Conservation (phyloP, 805 yeast genomes). For the Suhomyces xylopsoci region DNA sequence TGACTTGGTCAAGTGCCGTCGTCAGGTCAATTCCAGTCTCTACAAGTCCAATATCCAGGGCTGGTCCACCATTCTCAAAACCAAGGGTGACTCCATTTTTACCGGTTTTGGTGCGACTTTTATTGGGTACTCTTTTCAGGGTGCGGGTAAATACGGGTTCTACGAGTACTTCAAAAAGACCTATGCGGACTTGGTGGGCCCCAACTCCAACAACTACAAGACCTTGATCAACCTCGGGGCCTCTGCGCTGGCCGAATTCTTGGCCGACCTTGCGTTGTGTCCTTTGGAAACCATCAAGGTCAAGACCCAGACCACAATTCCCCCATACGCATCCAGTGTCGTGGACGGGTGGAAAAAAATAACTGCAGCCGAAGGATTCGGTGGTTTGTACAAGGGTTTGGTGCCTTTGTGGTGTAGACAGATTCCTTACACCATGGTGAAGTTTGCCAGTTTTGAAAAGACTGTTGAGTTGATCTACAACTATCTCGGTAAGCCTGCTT, state of each 20-base stretch:
- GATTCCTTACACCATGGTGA: constrained; percentile 98
- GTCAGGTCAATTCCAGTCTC: constrained; percentile 75
- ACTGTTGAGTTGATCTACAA: constrained; percentile 79
- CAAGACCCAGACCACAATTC: constrained; percentile 87
- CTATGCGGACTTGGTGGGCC: constrained; percentile 67
- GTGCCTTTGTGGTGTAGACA: constrained; percentile 95
- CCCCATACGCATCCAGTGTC: constrained; percentile 70
- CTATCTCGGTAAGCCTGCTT: constrained; percentile 67
- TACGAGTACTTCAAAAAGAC: constrained; percentile 87
- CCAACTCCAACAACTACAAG: constrained; percentile 58
- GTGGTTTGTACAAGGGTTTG: constrained; percentile 81
- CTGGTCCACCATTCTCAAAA: constrained; percentile 68
- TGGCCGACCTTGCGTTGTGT: constrained; percentile 87
- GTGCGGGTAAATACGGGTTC: constrained; percentile 96
- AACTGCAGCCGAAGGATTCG: constrained; percentile 64
- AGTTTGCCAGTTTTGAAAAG: constrained; percentile 91
- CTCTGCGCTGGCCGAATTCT: constrained; percentile 89
- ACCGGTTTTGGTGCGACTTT: constrained; percentile 92
- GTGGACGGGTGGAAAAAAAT: constrained; percentile 67
- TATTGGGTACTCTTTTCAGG: constrained; percentile 91
- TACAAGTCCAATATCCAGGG: constrained; percentile 80
- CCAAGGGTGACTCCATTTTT: constrained; percentile 77
- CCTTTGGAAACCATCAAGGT: constrained; percentile 96
- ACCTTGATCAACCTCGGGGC: constrained; percentile 78
- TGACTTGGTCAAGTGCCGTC: constrained; percentile 89